Base-by-base conservation (phyloP, 2,329 filamentous ascomycete species). In the Fusarium pseudonygamai region DNA sequence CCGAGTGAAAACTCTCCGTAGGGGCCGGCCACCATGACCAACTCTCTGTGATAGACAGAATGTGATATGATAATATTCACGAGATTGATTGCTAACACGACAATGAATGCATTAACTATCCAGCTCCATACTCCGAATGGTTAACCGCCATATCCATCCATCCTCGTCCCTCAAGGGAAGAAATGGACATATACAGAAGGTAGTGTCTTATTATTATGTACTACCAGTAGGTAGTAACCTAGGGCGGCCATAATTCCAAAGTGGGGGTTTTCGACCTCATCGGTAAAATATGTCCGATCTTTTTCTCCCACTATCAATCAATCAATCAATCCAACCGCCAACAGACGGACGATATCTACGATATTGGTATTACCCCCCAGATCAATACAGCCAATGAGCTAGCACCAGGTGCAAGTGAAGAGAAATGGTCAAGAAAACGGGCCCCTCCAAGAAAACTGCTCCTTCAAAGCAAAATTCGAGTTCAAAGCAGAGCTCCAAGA, bases 391-490 rank as follows among this genome's bases (percentile, higher is more conserved):
- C 64, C 43, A 64, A 73, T 56, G 40, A 69, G 28, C 47, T 45
- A 68, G 34, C 16, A 3, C 18, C 15, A n/a, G 24, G 53, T 52
- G 28, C 58, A 59, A 45, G 28, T 52, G 50, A 64, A 64, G 36
- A 71, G 63, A 60, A 56, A 79, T 79, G 78, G 76, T 70, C 53
- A 75, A 77, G 69, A 79, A 78, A 58, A 55, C 65, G 50, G 67
- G 55, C 16, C 53, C 68, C 14, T 65, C 76, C n/a, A 79, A 71
- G 52, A 77, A 74, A 67, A 47, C 72, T 49, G 60, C 67, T 49
- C 36, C 75, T 34, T 52, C 64, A n/a, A 71, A 55, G 61, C 57
- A 63, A 16, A 67, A 60, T 43, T 52, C 42, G 9, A 67, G 24
- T 20, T 62, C 72, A 28, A 75, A 75, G 34, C 67, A 61, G 39